Conservation (phyloP, 2,329 filamentous ascomycete species). For the Pseudogymnoascus sp. region DNA sequence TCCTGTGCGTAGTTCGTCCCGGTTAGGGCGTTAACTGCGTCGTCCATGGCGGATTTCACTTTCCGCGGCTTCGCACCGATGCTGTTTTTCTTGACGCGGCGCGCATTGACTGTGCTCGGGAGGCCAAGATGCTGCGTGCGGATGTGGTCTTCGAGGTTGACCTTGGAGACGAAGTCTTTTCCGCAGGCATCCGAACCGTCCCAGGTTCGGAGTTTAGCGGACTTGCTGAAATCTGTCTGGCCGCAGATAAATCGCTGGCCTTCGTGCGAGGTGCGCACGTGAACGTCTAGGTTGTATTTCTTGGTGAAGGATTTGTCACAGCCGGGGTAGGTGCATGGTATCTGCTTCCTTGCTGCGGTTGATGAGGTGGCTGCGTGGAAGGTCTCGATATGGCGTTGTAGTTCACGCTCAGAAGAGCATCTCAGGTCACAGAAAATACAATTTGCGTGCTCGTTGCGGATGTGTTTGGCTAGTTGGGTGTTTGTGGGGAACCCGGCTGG, state of each 20-base stretch:
- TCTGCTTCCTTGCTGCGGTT: slow-evolving; percentile 43
- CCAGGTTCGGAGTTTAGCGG: slow-evolving; percentile 56
- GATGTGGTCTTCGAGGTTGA: slow-evolving; percentile 74
- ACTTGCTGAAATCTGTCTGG: slow-evolving; percentile 49
- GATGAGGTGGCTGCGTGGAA: slow-evolving; percentile 50
- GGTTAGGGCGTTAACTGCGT: slow-evolving; percentile 40
- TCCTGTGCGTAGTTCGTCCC: slow-evolving; percentile 46
- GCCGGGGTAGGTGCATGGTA: slow-evolving; percentile 56
- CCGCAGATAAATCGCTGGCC: slow-evolving; percentile 75
- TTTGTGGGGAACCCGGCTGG: slow-evolving; percentile 62
- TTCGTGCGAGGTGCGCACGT: slow-evolving; percentile 69
- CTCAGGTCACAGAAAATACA: slow-evolving; percentile 67
- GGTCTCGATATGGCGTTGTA: slow-evolving; percentile 71
- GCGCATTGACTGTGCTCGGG: slow-evolving; percentile 31
- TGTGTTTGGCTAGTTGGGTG: slow-evolving; percentile 62
- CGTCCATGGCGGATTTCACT: slow-evolving; percentile 13
- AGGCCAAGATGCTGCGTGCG: slow-evolving; percentile 71
- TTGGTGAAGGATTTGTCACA: slow-evolving; percentile 75
- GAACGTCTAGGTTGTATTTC: slow-evolving; percentile 71
- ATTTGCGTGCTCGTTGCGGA: slow-evolving; percentile 61
- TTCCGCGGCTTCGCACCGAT: slow-evolving; percentile 20
- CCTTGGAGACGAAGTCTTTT: slow-evolving; percentile 66
- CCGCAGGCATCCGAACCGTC: slow-evolving; percentile 61
- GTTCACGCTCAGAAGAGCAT: slow-evolving; percentile 56
- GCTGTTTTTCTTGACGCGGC: slow-evolving; percentile 31